Evolutionary conservation across 495 filamentous ascomycete species (phyloP), one percentile per base, ranked within the genome.

Genomic region (Recurvomyces mirabilis): DNA sequence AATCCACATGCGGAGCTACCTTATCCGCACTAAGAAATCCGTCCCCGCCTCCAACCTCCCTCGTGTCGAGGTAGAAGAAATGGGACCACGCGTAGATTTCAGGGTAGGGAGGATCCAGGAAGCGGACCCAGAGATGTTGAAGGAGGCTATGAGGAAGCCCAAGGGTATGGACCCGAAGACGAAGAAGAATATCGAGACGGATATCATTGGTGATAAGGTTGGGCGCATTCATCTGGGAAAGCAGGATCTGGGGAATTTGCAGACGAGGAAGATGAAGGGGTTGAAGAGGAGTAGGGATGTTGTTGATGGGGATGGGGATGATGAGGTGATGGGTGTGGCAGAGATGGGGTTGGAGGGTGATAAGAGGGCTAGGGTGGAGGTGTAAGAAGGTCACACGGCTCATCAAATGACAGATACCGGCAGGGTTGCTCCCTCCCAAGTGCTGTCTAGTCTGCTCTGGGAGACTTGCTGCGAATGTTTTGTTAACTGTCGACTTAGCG

Each of bases 221-320:
- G 91, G 93, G 41, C 75, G 87, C 43, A 86, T 98, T 43, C 93
- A 98, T 67, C 63, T 91, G 21, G 85, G 82, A 58, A 87, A 83
- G 70, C 85, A 95, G 65, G 89, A 96, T 66, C 71, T 98, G 26
- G 70, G 68, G 46, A 73, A 79, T 47, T 61, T 98, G 64, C 91
- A 96, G 75, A 94, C 86, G 34, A 75, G 91, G 58, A 98, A 98
- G 79, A 95, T 98, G 88, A 98, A 98, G 77, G 91, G 91, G 46
- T 63, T 98, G 51, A 96, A 96, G 75, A 70, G 93, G 38, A 71
- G 72, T 20, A 65, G 79, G 15, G 75, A 77, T 46, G 69, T 75
- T 17, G 77, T 69, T 2, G 69, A 65, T 18, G 70, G 64, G 13
- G 57, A 52, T 3, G 53, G 28, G 17, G 41, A 5, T 1, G 48